Evolutionary conservation across 768 basidiomycete species (phyloP).

Genomic region (Tephrocybe sp.): DNA sequence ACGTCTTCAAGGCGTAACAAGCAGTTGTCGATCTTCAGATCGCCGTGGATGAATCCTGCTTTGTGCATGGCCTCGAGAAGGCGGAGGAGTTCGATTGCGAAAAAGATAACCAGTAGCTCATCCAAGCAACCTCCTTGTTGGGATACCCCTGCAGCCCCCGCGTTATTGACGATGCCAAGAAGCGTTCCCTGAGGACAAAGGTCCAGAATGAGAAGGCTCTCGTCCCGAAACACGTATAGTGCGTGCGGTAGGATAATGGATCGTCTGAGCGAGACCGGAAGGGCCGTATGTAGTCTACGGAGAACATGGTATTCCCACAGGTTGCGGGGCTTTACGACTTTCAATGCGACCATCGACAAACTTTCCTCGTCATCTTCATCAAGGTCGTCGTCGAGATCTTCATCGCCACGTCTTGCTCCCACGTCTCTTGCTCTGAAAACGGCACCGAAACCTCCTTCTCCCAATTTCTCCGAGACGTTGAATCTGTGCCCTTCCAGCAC

Average conservation of each 20-base stretch:
- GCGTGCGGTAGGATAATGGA: conserved; percentile 79
- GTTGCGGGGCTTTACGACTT: conserved; percentile 86
- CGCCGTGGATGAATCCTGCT: conserved; percentile 91
- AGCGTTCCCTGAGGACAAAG: conserved; percentile 91
- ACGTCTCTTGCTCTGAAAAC: conserved; percentile 85
- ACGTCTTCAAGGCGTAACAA: conserved; percentile 89
- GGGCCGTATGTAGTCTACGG: conserved; percentile 67
- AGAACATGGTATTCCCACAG: conserved; percentile 94
- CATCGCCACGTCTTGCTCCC: conserved; percentile 47
- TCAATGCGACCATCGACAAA: conserved; percentile 73
- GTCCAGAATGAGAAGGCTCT: conserved; percentile 87
- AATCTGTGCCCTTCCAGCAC: conserved; percentile 65
- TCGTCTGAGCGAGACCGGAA: conserved; percentile 56
- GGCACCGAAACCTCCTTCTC: conserved; percentile 95
- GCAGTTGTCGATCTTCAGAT: conserved; percentile 99
- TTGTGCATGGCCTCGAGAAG: conserved; percentile 80
- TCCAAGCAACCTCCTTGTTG: conserved; percentile 84
- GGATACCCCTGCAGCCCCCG: conserved; percentile 69
- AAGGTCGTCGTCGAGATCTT: conserved; percentile 53
- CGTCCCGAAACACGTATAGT: conserved; percentile 84
- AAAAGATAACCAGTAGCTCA: conserved; percentile 94
- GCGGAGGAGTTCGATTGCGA: conserved; percentile 86
- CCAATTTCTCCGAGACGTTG: conserved; percentile 81
- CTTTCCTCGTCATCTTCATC: conserved; percentile 58
- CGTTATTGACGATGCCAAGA: conserved; percentile 88